A percentile compares a stretch with the other conserved stretches of the same genome.
phyloP scores from a whole-genome alignment of 257 asterid genomes.

The Solanum medicagineum region DNA sequence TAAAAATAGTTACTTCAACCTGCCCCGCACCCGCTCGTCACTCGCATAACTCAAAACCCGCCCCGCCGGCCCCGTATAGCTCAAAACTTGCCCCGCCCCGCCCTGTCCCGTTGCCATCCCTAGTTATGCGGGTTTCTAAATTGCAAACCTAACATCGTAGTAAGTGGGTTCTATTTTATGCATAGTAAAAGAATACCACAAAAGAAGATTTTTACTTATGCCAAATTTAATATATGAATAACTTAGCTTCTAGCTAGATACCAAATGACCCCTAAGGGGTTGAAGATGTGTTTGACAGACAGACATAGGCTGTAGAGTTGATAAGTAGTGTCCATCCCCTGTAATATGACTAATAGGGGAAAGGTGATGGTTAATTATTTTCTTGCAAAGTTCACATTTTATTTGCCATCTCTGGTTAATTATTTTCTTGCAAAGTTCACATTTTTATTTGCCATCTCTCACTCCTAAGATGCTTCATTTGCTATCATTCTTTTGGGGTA shows the following conservation, averaged over 20 bases:
- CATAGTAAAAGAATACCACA: background rate
- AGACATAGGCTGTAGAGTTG: background rate
- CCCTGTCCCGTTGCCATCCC: no score
- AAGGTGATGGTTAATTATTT: background rate
- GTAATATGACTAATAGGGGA: background rate
- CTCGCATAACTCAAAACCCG: no score
- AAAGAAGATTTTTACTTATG: background rate
- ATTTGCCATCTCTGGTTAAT: background rate
- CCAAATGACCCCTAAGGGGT: background rate
- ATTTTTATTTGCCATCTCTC: background rate
- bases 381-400: background rate
- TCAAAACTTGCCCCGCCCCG: no score
- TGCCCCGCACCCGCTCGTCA: no score
- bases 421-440: background rate
- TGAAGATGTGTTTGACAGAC: background rate
- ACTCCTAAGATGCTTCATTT: background rate
- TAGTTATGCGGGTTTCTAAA: background rate
- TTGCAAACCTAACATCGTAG: background rate
- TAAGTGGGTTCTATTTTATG: background rate
- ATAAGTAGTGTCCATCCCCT: background rate
- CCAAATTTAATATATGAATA: background rate
- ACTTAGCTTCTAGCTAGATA: background rate
- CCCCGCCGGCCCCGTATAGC: no score
- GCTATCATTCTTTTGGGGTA: background rate
- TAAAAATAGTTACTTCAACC: no score